Percentiles rank a stretch among this genome's conserved stretches.
Conservation (phyloP, 2,329 filamentous ascomycete genomes). For the Domatiomyces catenatus region DNA sequence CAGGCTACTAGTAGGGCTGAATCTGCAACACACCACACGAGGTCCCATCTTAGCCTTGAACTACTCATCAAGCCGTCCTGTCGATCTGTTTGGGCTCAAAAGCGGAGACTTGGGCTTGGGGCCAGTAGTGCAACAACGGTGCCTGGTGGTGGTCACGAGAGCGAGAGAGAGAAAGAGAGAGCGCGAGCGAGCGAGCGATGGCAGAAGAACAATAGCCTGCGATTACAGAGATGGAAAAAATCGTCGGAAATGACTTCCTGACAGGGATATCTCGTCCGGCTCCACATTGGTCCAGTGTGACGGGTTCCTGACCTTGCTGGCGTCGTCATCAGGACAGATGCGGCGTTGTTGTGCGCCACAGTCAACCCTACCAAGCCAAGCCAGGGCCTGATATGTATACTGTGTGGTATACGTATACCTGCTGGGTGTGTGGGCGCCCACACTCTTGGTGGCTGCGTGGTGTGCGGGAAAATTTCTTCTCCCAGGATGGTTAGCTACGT, state of each 20-base stretch:
- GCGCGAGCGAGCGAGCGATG: no score
- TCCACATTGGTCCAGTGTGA: neutral
- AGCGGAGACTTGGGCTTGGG: neutral
- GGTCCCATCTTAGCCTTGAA: neutral
- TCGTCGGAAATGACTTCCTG: neutral
- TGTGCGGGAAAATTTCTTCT: no score
- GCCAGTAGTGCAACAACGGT: neutral
- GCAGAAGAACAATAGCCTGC: neutral
- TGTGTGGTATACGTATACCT: no score
- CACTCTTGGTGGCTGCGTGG: no score
- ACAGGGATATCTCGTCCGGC: neutral
- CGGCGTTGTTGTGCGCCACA: no score
- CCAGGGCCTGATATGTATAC: no score
- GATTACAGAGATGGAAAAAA: neutral
- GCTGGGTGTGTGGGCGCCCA: no score
- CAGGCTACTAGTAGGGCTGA: neutral
- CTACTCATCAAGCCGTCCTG: neutral
- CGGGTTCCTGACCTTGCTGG: neutral
- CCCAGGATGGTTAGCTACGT: no score
- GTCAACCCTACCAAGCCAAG: no score
- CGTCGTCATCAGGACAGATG: no score
- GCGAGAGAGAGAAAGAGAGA: neutral
- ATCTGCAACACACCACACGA: neutral
- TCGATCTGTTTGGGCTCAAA: neutral
- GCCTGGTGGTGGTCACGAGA: neutral